phyloP scores from a whole-genome alignment of 345 rosid genomes.

The Populus simonii region DNA sequence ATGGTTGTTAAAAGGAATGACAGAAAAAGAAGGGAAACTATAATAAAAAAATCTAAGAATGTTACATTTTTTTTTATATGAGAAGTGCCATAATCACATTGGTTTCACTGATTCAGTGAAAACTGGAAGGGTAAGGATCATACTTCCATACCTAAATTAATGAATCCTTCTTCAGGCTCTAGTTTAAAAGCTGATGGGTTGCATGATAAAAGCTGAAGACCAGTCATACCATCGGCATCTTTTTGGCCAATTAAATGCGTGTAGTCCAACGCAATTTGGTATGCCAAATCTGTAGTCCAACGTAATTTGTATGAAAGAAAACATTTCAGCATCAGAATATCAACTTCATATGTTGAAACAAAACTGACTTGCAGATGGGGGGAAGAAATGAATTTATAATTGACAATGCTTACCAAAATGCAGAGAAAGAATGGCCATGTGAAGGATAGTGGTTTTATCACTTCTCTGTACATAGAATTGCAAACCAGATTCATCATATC shows the following conservation, averaged over 20 bases:
- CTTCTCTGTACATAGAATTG: not conserved
- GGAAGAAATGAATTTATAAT: not conserved
- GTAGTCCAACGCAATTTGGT: not conserved
- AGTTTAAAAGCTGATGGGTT: constrained; percentile 2
- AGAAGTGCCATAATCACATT: too few species aligned
- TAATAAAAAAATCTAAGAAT: too few species aligned
- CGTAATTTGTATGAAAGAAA: not conserved
- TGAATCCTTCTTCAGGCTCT: not conserved
- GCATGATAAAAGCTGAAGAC: constrained; percentile 7
- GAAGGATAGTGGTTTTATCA: constrained; percentile 7
- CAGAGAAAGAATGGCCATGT: not conserved
- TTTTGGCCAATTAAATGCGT: not conserved
- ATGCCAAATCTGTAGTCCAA: not conserved
- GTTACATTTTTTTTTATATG: too few species aligned
- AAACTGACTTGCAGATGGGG: not conserved
- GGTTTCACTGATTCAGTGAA: too few species aligned
- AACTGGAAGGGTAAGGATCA: not conserved
- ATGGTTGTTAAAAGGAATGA: too few species aligned
- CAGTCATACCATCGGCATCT: constrained; percentile 1
- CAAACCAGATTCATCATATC: not conserved
- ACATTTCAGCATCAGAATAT: not conserved
- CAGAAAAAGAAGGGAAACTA: too few species aligned
- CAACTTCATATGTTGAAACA: not conserved
- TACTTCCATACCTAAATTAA: not conserved
- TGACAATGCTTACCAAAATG: constrained; percentile 2